Evolutionary conservation across 2,329 filamentous ascomycete species (phyloP), one percentile per base, ranked within the genome.

Genomic region (Cercospora janseana): DNA sequence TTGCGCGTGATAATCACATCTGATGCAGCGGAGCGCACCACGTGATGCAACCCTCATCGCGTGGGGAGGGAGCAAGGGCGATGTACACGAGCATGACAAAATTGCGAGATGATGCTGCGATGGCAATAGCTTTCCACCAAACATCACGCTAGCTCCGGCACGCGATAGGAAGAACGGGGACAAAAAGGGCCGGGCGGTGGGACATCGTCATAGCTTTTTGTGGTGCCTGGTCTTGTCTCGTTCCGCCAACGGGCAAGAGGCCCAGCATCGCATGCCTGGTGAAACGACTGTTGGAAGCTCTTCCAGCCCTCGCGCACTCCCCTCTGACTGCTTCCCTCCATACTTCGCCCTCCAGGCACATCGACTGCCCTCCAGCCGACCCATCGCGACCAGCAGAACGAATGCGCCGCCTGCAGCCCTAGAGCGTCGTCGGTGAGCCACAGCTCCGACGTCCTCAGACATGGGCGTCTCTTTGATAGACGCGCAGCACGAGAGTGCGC

Each of bases 381-480:
- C 13, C 21, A 10, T 32, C 5, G 23, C 21, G 21, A 24, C 34
- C 23, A 20, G 10, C 44, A 29, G 44, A 29, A 32, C 26, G 32
- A 18, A 47, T 47, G 43, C 32, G 43, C 21, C 44, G 18, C 23
- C n/a, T 47, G 29, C 44, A 24, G 24, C 44, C 44, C 12, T 47
- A 34, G 40, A 37, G 35, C 35, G 35, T 23, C 20, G 20, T 40
- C 15, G 35, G 35, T 40, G 35, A 40, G 35, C 44, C 32, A 47
- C 31, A 27, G 34, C 34, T 37, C 34, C 32, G 23, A 34, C 44
- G 34, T 28, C 18, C 29, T 15, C 44, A 46, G 13, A 49, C 26
- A 40, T 95, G 89, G 86, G 82, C 64, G 77, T 86, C 71, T 95
- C 90, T 59, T 81, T 91, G 64, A 86, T 95, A 66, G 83, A 90